Evolutionary conservation across 129 eudicot species (phyloP), one percentile per base, ranked within the genome.

Genomic region (Ambrosia artemisiifolia): DNA sequence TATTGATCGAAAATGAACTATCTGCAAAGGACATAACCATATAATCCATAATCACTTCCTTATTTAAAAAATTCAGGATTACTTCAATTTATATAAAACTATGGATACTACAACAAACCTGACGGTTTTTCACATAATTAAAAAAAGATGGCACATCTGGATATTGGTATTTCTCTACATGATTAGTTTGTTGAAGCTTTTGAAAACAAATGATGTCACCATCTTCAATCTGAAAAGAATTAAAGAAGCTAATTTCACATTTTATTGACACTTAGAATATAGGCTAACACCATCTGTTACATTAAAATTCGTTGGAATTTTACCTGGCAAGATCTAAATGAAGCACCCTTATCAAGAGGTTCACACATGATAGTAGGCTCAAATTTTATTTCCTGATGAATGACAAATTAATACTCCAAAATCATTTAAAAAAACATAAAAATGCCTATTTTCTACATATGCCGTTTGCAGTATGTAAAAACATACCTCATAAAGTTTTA

Each of bases 321-420:
- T 81, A 94, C 99, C 97, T 94, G 97, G 80, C 91, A 86, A 17
- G 80, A 75, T 76, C 88, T 83, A 49, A 90, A 94, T 48, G 97
- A 78, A 43, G 83, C 67, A 63, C 72, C 74, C 70, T 60, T 90
- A 42, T 94, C 96, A 48, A 94, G 87, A 12, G 79, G 91, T 77
- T 90, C 99, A 83, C 99, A 94, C 99, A 90, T 94, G 76, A 94
- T 96, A 67, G 46, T 18, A 28, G 99, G 99, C 84, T 94, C 97
- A 50, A 88, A 90, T 75, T 94, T 94, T 46, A 94, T 87, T 81
- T 94, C 99, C 99, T 94, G 80, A 16, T 35, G 2, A 63, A 65
- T 51, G 70, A 16, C 43, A 32, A 11, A 60, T 32, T 60, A 11
- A 60, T 32, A 60, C 10, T 32, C 19, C 34, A 33, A 14, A 59